Evolutionary conservation across 176 grass and related monocot genomes (phyloP).

Genomic region (Ananas comosus): DNA sequence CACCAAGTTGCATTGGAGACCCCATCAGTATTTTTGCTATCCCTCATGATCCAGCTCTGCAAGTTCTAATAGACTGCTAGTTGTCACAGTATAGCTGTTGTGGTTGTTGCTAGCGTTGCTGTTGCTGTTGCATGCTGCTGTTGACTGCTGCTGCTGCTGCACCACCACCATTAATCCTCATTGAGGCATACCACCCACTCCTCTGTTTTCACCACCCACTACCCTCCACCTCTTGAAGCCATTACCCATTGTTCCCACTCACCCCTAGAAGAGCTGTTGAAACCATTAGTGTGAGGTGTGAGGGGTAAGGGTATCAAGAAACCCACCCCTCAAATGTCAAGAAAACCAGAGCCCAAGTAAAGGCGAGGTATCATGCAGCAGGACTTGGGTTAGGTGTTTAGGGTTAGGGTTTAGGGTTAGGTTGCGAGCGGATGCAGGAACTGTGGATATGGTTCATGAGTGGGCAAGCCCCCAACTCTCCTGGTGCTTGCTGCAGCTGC

Average conservation of each 20-base stretch:
- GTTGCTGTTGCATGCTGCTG: too few relatives aligned
- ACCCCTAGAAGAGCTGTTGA: neutral
- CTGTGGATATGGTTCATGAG: neutral
- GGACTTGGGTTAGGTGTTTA: neutral
- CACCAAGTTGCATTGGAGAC: slow-evolving; percentile 17
- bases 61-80: neutral
- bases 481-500: neutral
- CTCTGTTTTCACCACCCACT: neutral
- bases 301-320: neutral
- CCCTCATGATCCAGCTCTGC: neutral
- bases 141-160: neutral
- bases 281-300: neutral
- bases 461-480: neutral
- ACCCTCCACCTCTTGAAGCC: neutral
- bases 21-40: neutral
- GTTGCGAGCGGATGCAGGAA: neutral
- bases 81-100: neutral
- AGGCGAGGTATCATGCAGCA: neutral
- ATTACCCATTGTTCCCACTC: neutral
- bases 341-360: neutral
- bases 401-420: neutral
- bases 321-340: slow-evolving; percentile 17
- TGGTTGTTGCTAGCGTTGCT: too few relatives aligned
- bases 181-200: neutral
- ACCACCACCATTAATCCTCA: neutral